Base-by-base conservation (phyloP, 805 yeast genomes). In the Saccharomycopsis fibuligera region DNA sequence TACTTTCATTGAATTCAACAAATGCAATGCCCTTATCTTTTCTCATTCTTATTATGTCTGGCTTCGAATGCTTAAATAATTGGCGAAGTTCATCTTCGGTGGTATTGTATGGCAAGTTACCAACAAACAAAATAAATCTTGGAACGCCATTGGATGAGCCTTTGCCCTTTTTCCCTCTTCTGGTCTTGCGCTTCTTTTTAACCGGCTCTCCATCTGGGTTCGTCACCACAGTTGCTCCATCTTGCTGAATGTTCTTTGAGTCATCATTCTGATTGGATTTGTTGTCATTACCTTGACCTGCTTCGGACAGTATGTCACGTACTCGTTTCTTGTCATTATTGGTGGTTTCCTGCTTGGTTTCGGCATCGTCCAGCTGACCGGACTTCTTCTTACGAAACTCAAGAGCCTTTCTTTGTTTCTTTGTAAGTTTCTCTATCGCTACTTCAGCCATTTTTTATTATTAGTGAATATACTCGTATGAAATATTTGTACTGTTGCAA, bases 11-110 rank as follows among this genome's bases (percentile, higher is more conserved):
- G 59, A 89, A 93, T 63, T 93, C 99, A 54, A 90, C 63, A 60
- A 90, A 90, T 9, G 96, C 96, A 60, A 90, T 89, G 12, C 96
- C 96, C 66, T 87, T 88, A 44, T 86, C 95, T 14, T 69, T 69
- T 62, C 99, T 78, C 40, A 87, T 67, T 62, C 99, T 79, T 45
- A 93, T 71, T 52, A 76, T 71, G 60, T 82, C 84, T 2, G 97
- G 97, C 16, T 76, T 70, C 39, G 82, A 69, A 33, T 79, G 76
- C 56, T 81, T 78, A 69, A 93, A 88, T 64, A 90, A 96, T 17
- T 73, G 68, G 47, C 69, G 66, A 27, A 93, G 62, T 47, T 84
- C 86, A 2, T 76, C 74, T 46, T 76, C 76, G 2, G 81, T 74
- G 21, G 80, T 67, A 47, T 79, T 81, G 62, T 78, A 86, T 2